Conservation (phyloP, 2,329 filamentous ascomycete species). For the Aspergillus sp. region DNA sequence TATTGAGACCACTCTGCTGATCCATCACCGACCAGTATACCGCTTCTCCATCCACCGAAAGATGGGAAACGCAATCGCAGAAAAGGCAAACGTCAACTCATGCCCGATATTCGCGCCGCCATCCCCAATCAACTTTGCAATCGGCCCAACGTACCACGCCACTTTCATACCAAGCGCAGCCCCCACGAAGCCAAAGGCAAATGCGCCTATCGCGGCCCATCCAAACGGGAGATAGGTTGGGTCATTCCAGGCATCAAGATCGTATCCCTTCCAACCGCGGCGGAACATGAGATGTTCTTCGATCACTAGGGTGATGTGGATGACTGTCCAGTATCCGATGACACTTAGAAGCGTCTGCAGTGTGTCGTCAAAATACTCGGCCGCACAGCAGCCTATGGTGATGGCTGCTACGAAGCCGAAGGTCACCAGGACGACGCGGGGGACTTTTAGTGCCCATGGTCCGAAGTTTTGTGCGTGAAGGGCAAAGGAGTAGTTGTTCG, state of each 20-base stretch:
- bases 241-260: slow-evolving; percentile 40
- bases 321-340: slow-evolving; percentile 56
- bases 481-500: slow-evolving; percentile 44
- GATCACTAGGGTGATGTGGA: slow-evolving; percentile 39
- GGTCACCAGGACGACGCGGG: slow-evolving; percentile 38
- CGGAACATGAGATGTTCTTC: slow-evolving; percentile 44
- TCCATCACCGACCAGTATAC: slow-evolving; percentile 26
- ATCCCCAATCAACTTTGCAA: slow-evolving; percentile 37
- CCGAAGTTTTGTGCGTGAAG: slow-evolving; percentile 42
- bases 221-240: slow-evolving; percentile 36
- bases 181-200: slow-evolving; percentile 37
- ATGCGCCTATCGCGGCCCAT: slow-evolving; percentile 40
- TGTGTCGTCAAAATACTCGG: slow-evolving; percentile 38
- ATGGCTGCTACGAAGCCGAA: slow-evolving; percentile 39
- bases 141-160: slow-evolving; percentile 39
- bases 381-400: slow-evolving; percentile 40
- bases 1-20: not conserved
- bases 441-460: slow-evolving; percentile 38
- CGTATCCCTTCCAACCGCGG: slow-evolving; percentile 37
- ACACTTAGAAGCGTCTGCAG: slow-evolving; percentile 53
- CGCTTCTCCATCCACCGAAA: slow-evolving; percentile 38
- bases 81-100: slow-evolving; percentile 40
- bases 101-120: slow-evolving; percentile 41
- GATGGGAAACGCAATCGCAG: slow-evolving; percentile 33
- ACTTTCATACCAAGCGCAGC: slow-evolving; percentile 42